These are phyloP conservation scores for Vigna trinervia DNA, from an alignment of 306 rosid genomes.

Conservation along the genomic window DNA sequence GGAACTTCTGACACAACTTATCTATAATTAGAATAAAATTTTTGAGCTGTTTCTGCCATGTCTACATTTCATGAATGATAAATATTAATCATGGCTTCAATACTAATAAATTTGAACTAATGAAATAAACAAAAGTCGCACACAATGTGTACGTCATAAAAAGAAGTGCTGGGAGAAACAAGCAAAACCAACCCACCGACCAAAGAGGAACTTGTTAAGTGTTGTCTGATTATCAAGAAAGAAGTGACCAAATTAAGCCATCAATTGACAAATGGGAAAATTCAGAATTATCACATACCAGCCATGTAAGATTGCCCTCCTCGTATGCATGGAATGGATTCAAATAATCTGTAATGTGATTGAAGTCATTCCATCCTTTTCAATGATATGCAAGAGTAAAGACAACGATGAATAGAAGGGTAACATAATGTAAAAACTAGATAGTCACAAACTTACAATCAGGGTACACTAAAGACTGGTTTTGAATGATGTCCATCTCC, in stretches of 20 bases:
- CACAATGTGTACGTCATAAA: not conserved
- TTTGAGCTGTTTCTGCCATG: not conserved
- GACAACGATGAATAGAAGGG: constrained; percentile 4
- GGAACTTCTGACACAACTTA: not conserved
- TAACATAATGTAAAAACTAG: not conserved
- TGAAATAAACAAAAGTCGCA: not conserved
- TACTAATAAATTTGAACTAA: not conserved
- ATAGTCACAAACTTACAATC: constrained; percentile 54
- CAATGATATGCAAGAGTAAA: constrained; percentile 6
- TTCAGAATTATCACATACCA: constrained; percentile 51
- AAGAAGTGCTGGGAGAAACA: not conserved
- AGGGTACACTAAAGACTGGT: constrained; percentile 63
- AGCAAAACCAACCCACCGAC: not conserved
- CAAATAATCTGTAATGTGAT: constrained; percentile 60
- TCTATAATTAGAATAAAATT: not conserved
- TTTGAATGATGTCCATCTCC: constrained; percentile 64
- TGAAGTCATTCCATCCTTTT: constrained; percentile 39
- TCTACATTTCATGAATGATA: not conserved
- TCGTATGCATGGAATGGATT: constrained; percentile 78
- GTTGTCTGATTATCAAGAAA: constrained; percentile 13
- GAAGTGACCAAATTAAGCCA: constrained; percentile 9
- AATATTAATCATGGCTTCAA: not conserved
- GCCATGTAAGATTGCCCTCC: constrained; percentile 78
- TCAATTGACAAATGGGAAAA: constrained; percentile 14
- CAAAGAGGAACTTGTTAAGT: not conserved